Percentiles rank a stretch among this genome's conserved stretches.
These are phyloP conservation scores for Collybiopsis confluens DNA, from an alignment of 768 basidiomycete species.

Conservation along the genomic window DNA sequence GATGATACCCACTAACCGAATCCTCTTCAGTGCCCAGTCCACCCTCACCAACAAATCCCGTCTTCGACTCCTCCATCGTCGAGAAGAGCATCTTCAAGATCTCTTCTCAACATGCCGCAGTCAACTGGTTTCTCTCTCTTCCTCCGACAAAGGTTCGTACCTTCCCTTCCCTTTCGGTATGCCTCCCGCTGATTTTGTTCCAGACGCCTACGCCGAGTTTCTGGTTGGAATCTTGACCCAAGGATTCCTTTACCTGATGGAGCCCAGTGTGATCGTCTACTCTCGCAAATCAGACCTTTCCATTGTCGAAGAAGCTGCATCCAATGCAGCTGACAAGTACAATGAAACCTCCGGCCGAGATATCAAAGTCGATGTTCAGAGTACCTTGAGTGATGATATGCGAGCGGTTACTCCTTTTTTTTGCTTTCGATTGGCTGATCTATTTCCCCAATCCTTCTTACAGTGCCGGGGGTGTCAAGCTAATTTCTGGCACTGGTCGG, in stretches of 20 bases:
- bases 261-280: constrained; percentile 63
- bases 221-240: constrained; percentile 83
- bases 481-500: constrained; percentile 64
- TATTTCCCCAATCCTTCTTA: neutral
- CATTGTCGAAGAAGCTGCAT: constrained; percentile 58
- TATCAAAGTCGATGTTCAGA: constrained; percentile 56
- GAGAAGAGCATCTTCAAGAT: constrained; percentile 89
- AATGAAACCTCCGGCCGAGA: constrained; percentile 73
- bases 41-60: constrained; percentile 96
- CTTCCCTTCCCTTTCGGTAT: neutral
- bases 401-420: constrained; percentile 28
- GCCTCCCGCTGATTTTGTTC: neutral
- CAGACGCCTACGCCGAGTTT: constrained; percentile 75
- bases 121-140: constrained; percentile 55
- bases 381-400: constrained; percentile 63
- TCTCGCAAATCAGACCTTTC: constrained; percentile 66
- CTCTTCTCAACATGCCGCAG: constrained; percentile 74
- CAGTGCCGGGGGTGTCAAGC: constrained; percentile 84
- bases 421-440: neutral
- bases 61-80: constrained; percentile 80
- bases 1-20: constrained; percentile 3
- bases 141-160: neutral
- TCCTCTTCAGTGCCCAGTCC: constrained; percentile 71
- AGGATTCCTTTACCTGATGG: constrained; percentile 79
- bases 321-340: constrained; percentile 61